A percentile compares a stretch with the other conserved stretches of the same genome.
Conservation (phyloP, 1,284 basidiomycete genomes). For the Cryptococcus maquisensis region DNA sequence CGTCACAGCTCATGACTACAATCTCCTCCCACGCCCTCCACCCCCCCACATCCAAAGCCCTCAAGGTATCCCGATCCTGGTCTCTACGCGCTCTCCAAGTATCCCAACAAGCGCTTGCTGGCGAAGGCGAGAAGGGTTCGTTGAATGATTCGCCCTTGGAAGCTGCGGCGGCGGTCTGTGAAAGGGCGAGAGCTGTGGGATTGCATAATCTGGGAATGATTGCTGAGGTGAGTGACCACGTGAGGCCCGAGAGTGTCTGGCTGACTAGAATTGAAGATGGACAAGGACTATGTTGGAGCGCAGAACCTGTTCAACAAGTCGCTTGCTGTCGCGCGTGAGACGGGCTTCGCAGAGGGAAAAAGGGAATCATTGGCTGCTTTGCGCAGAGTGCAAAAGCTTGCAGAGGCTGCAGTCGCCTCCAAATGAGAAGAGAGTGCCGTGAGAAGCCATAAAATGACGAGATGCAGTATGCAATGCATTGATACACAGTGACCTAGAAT, state of each 20-base stretch:
- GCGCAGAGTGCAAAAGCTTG: conserved; percentile 14
- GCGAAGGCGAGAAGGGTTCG: conserved; percentile 9
- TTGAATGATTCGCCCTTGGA: conserved; percentile 14
- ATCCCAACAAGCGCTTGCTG: conserved; percentile 30
- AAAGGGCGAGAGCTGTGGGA: conserved; percentile 35
- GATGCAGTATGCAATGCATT: not conserved
- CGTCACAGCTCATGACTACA: conserved; percentile 44
- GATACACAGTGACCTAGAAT: not conserved
- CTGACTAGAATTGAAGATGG: conserved; percentile 25
- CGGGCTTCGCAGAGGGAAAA: conserved; percentile 38
- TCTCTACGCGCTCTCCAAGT: conserved; percentile 41
- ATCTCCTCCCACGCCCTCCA: conserved; percentile 43
- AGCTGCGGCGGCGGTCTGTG: conserved; percentile 28
- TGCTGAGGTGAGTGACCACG: conserved; percentile 36
- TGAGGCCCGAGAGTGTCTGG: not conserved
- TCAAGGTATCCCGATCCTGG: conserved; percentile 42
- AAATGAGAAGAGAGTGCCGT: not conserved
- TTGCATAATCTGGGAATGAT: conserved; percentile 47
- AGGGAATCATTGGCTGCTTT: conserved; percentile 41
- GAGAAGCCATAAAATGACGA: not conserved
- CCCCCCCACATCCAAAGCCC: conserved; percentile 31
- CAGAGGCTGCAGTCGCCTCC: not conserved
- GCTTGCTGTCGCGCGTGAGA: conserved; percentile 27
- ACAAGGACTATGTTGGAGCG: conserved; percentile 29
- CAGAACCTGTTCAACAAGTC: conserved; percentile 31